These are phyloP conservation scores for Chloromonas sp. DNA, from an alignment of 163 green algal species.

Conservation along the genomic window DNA sequence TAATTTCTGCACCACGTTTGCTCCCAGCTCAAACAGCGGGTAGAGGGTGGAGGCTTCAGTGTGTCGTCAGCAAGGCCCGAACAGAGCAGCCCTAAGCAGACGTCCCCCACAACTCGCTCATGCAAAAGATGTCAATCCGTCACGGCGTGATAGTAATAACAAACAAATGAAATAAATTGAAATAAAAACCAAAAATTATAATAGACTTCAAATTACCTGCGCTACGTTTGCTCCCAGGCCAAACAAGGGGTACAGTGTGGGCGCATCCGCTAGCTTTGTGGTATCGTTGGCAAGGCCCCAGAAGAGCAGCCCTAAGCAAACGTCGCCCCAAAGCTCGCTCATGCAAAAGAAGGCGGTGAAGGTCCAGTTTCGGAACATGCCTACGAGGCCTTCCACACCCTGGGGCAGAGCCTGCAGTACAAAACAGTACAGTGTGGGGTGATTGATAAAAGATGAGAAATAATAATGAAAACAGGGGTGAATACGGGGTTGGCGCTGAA, in stretches of 20 bases:
- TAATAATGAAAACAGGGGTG: not conserved
- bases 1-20: slow-evolving; percentile 87
- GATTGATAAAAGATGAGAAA: no score
- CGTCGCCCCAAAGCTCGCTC: slow-evolving; percentile 91
- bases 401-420: slow-evolving; percentile 32
- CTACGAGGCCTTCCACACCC: slow-evolving; percentile 45
- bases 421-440: no score
- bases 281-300: slow-evolving; percentile 92
- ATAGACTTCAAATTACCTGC: slow-evolving; percentile 70
- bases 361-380: slow-evolving; percentile 84
- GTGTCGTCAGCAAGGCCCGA: slow-evolving; percentile 92
- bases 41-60: slow-evolving; percentile 82
- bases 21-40: slow-evolving; percentile 85
- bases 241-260: slow-evolving; percentile 87
- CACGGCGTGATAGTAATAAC: no score
- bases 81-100: slow-evolving; percentile 89
- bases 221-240: slow-evolving; percentile 91
- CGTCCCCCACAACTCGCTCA: slow-evolving; percentile 93
- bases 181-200: slow-evolving; percentile 11
- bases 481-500: not conserved
- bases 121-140: slow-evolving; percentile 84
- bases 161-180: no score
- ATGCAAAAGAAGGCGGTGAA: slow-evolving; percentile 93
- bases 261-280: slow-evolving; percentile 76
- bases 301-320: slow-evolving; percentile 90